phyloP scores from a whole-genome alignment of 2,329 filamentous ascomycete species.

The Dactylellina sp. region DNA sequence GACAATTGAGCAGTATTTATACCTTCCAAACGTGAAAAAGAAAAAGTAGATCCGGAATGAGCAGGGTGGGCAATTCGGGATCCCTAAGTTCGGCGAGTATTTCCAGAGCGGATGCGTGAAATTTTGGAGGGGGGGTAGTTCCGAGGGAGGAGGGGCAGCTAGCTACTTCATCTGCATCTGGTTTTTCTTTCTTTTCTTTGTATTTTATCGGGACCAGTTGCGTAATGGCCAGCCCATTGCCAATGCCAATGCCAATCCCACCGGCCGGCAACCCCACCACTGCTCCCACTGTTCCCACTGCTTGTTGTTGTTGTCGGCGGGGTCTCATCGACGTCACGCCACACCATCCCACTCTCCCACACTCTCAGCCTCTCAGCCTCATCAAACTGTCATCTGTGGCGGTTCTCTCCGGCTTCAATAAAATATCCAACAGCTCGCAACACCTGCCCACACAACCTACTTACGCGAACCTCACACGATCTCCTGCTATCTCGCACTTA shows the following conservation, averaged over 20 bases:
- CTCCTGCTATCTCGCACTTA: background rate
- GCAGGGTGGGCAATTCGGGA: background rate
- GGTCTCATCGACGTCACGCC: conserved; percentile 7
- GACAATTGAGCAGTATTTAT: conserved; percentile 4
- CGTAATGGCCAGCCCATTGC: no score
- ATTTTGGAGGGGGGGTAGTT: background rate
- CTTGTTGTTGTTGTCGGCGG: no score
- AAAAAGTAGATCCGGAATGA: background rate
- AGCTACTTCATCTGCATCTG: no score
- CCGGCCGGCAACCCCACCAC: background rate
- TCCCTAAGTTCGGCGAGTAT: background rate
- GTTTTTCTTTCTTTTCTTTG: no score
- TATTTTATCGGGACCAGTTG: no score
- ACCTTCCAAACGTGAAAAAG: background rate
- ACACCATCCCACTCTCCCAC: background rate
- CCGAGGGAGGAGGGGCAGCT: conserved; percentile 10
- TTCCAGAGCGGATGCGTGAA: background rate
- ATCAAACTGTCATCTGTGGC: no score
- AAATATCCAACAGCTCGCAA: conserved; percentile 3
- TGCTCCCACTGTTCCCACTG: no score
- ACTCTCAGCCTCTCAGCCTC: no score
- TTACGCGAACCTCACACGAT: no score
- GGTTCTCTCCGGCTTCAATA: background rate
- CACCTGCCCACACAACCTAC: no score
- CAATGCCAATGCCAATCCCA: background rate